Conservation (phyloP, 139 green algal genomes). For the Pycnococcus provasolii region DNA sequence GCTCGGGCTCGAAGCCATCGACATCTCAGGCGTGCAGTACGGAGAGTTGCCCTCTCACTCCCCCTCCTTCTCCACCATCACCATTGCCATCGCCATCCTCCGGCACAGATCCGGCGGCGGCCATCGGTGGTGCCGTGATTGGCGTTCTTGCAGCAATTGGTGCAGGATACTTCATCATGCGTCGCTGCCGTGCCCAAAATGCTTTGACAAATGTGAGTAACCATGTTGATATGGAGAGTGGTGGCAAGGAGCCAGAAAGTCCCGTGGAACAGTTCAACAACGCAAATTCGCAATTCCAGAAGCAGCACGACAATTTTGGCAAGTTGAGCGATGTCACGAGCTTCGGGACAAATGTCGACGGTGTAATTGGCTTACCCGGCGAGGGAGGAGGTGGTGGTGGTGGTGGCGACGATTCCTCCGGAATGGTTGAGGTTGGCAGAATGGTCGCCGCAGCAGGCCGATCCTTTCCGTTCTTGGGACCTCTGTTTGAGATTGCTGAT, state of each 20-base stretch:
- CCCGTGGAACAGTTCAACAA: too few species aligned
- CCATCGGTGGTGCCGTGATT: not conserved
- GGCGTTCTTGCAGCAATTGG: slow-evolving; percentile 6
- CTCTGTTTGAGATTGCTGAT: too few species aligned
- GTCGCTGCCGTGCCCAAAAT: not conserved
- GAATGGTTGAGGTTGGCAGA: too few species aligned
- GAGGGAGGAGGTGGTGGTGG: too few species aligned
- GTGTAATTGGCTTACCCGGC: too few species aligned
- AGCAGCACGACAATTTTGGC: slow-evolving; percentile 10
- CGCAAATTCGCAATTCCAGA: not conserved
- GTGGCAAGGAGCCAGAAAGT: slow-evolving; percentile 6
- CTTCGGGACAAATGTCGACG: too few species aligned
- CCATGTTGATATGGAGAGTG: too few species aligned
- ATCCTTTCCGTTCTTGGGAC: too few species aligned
- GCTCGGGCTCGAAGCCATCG: too few species aligned
- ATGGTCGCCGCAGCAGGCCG: too few species aligned
- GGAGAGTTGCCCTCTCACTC: not conserved
- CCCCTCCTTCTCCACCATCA: not conserved
- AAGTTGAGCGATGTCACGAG: not conserved
- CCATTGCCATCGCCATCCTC: not conserved
- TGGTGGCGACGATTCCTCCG: too few species aligned
- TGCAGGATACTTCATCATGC: slow-evolving; percentile 1
- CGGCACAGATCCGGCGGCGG: not conserved
- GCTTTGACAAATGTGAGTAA: not conserved
- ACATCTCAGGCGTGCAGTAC: not conserved